phyloP scores from a whole-genome alignment of 2,329 filamentous ascomycete species.

The Phialemonium atrogriseum region DNA sequence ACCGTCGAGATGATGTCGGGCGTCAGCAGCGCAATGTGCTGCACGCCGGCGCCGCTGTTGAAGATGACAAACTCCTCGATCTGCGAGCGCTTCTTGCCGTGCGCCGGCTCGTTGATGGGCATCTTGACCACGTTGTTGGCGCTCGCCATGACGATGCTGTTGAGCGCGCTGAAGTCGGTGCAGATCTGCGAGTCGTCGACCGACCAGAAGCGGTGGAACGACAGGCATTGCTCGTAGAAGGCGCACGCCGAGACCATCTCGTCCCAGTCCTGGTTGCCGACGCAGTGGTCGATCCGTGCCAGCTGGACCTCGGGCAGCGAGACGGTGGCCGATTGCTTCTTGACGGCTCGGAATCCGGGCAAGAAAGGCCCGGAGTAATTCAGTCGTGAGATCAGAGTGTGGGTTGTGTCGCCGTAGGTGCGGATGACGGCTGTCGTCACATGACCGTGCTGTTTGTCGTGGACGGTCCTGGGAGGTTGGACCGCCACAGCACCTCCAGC shows the following conservation, averaged over 20 bases:
- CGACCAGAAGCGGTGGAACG: constrained; percentile 96
- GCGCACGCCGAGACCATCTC: constrained; percentile 63
- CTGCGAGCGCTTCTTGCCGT: constrained; percentile 83
- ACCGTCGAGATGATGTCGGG: constrained; percentile 72
- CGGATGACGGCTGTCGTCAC: constrained; percentile 72
- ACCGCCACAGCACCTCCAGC: constrained; percentile 55
- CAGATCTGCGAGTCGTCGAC: constrained; percentile 90
- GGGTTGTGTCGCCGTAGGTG: constrained; percentile 93
- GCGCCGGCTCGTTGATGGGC: constrained; percentile 95
- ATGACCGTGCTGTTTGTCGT: constrained; percentile 54
- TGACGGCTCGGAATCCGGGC: constrained; percentile 64
- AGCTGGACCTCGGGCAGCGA: constrained; percentile 57
- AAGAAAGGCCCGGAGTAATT: constrained; percentile 71
- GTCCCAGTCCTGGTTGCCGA: constrained; percentile 94
- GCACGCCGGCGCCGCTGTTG: constrained; percentile 82
- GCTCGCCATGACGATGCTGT: constrained; percentile 83
- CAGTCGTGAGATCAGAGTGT: constrained; percentile 73
- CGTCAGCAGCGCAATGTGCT: constrained; percentile 86
- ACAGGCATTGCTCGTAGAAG: constrained; percentile 80
- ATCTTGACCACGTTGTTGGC: constrained; percentile 86
- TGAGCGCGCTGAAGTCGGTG: constrained; percentile 85
- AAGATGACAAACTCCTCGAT: constrained; percentile 92
- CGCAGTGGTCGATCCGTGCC: constrained; percentile 85
- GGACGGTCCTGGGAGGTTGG: constrained; percentile 44
- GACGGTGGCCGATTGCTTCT: constrained; percentile 22